phyloP scores from a whole-genome alignment of 2,329 filamentous ascomycete species.

The Paraconiothyrium sp. region DNA sequence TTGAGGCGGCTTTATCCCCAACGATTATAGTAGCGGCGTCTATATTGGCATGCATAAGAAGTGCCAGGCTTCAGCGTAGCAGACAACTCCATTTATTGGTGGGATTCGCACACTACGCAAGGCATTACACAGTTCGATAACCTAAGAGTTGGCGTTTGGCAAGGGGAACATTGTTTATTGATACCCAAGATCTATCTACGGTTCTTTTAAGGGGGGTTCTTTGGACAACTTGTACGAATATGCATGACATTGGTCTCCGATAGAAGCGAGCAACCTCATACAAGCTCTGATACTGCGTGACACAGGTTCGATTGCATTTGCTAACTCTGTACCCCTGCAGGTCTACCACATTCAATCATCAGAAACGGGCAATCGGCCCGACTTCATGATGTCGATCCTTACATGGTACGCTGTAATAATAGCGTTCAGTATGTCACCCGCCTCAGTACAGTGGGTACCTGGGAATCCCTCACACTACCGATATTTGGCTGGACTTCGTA shows the following conservation, averaged over 20 bases:
- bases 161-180: not conserved
- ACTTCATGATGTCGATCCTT: not conserved
- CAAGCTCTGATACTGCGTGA: too few species aligned
- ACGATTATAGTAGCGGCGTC: not conserved
- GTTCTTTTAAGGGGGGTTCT: not conserved
- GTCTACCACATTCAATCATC: not conserved
- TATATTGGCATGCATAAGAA: not conserved
- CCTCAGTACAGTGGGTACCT: not conserved
- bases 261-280: not conserved
- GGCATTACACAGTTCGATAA: not conserved
- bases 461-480: too few species aligned
- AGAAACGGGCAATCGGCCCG: not conserved
- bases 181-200: conserved; percentile 8
- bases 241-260: not conserved
- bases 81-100: not conserved
- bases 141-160: not conserved
- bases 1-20: not conserved
- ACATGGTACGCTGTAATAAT: not conserved
- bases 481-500: too few species aligned
- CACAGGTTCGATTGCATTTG: not conserved
- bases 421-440: not conserved
- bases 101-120: not conserved
- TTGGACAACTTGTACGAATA: not conserved
- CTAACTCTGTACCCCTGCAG: not conserved
- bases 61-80: not conserved